Conservation (phyloP, 805 yeast species). For the Ogataea salicorniae region DNA sequence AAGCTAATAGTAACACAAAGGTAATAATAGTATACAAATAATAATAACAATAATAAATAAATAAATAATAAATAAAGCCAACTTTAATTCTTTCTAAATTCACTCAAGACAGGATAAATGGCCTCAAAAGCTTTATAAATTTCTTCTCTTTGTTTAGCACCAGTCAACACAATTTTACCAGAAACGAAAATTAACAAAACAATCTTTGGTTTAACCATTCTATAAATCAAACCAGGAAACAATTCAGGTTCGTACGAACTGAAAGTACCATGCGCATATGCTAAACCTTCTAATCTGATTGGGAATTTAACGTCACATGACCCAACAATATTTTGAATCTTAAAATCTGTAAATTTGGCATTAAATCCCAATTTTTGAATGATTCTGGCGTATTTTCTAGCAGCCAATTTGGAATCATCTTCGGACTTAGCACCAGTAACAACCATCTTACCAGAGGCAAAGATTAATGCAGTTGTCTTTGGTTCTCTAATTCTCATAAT, state of each 20-base stretch:
- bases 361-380: slow-evolving; percentile 96
- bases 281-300: slow-evolving; percentile 93
- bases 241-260: slow-evolving; percentile 97
- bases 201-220: slow-evolving; percentile 99
- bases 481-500: slow-evolving; percentile 99
- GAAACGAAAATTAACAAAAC: slow-evolving; percentile 93
- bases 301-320: slow-evolving; percentile 99
- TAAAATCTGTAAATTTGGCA: slow-evolving; percentile 96
- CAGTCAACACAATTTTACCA: slow-evolving; percentile 95
- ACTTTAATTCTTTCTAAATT: slow-evolving; percentile 66
- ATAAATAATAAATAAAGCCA: neutral
- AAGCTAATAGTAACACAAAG: neutral
- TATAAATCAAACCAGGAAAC: slow-evolving; percentile 96
- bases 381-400: slow-evolving; percentile 95
- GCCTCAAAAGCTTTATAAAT: slow-evolving; percentile 98
- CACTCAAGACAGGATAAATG: slow-evolving; percentile 96
- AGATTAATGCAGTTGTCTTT: slow-evolving; percentile 93
- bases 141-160: slow-evolving; percentile 98
- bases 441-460: slow-evolving; percentile 99
- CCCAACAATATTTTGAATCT: slow-evolving; percentile 96
- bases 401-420: slow-evolving; percentile 96
- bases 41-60: neutral
- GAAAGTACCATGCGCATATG: slow-evolving; percentile 98
- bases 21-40: slow-evolving; percentile 1
- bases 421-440: slow-evolving; percentile 99